Evolutionary conservation across 2,329 filamentous ascomycete species (phyloP), one percentile per base, ranked within the genome.

Genomic region (Epichloe sylvatica): DNA sequence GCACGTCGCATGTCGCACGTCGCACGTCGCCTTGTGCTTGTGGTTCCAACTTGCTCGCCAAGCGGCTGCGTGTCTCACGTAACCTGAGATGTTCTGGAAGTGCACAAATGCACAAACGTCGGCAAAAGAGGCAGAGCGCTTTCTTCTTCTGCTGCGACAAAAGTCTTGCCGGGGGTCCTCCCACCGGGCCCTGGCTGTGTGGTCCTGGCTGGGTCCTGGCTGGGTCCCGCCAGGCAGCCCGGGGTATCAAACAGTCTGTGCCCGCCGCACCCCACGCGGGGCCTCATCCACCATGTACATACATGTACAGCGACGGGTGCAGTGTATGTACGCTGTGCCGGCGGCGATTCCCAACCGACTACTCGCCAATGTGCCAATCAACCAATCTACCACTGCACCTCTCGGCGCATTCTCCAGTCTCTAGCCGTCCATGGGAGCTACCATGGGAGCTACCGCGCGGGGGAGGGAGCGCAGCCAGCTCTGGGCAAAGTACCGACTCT

Each of bases 391-490:
- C 25, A 25, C 23, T 7, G 7, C 23, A 25, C 23, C 2, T 25
- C 6, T 25, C 23, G 23, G 23, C 23, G 23, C 23, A 25, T 25
- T 25, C 23, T 25, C 41, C 23, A 41, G 43, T 25, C 23, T 25
- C 41, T 34, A 41, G 43, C 48, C 36, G 30, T 39, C 25, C 25
- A 9, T 30, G 25, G 30, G 25, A 25, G 25, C 25, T 25, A 25
- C 25, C 25, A 9, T 30, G 25, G 30, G 25, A 25, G 25, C 25
- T 25, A 25, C n/a, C 38, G 17, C 35, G 48, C 42, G 35, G 43
- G 42, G 48, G 42, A 34, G 42, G 48, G 42, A 34, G 15, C 19
- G 36, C 42, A 40, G 43, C 48, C 48, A 49, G 35, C 37, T 41
- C 35, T 34, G 42, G 19, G 41, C 42, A 40, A 25, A n/a, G 45